Conservation (phyloP, 805 yeast genomes). For the Scheffersomyces coipomensis region DNA sequence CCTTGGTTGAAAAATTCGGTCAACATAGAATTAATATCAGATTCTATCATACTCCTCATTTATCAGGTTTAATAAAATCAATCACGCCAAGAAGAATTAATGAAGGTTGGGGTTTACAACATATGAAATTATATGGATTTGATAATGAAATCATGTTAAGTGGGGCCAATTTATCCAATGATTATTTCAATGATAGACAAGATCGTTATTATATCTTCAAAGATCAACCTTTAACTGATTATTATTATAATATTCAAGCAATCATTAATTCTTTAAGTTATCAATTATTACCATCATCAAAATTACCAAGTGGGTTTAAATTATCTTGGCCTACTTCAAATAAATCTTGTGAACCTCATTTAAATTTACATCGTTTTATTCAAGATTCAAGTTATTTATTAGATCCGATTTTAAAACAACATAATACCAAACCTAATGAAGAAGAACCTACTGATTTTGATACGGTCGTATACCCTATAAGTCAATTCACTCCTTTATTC, state of each 20-base stretch:
- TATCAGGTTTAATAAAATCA: slow-evolving; percentile 61
- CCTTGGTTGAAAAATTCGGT: slow-evolving; percentile 63
- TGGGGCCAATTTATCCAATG: slow-evolving; percentile 90
- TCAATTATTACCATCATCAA: slow-evolving; percentile 47
- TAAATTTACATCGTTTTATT: slow-evolving; percentile 50
- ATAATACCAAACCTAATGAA: slow-evolving; percentile 27
- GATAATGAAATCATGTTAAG: slow-evolving; percentile 84
- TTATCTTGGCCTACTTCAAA: slow-evolving; percentile 76
- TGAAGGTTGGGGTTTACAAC: slow-evolving; percentile 93
- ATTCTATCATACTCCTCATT: slow-evolving; percentile 87
- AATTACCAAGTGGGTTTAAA: slow-evolving; percentile 47
- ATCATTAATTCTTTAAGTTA: slow-evolving; percentile 73
- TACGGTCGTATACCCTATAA: slow-evolving; percentile 84
- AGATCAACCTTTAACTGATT: slow-evolving; percentile 58
- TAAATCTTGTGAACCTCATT: slow-evolving; percentile 63
- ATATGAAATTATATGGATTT: slow-evolving; percentile 95
- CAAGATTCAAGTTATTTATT: slow-evolving; percentile 56
- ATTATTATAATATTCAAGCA: slow-evolving; percentile 68
- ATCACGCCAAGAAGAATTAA: slow-evolving; percentile 80
- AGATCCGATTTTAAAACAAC: slow-evolving; percentile 56
- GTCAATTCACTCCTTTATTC: slow-evolving; percentile 86
- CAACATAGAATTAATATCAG: slow-evolving; percentile 70
- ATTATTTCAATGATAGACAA: slow-evolving; percentile 92
- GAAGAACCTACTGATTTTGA: slow-evolving; percentile 33
- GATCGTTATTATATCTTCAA: slow-evolving; percentile 83